These are phyloP conservation scores for Starmerella bombi DNA, from an alignment of 805 yeast genomes.

Conservation along the genomic window DNA sequence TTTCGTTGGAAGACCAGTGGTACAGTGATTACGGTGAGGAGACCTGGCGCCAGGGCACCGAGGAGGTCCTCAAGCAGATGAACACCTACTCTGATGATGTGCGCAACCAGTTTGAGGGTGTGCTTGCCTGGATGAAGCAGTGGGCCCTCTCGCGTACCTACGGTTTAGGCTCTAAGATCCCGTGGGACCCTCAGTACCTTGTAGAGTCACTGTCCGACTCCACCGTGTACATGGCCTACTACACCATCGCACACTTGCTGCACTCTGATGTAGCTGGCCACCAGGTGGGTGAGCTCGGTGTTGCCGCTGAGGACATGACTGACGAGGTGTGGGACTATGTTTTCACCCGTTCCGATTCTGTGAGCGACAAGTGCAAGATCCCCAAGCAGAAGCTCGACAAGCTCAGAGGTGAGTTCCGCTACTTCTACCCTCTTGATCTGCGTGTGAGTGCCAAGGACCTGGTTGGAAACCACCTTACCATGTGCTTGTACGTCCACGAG, in stretches of 20 bases:
- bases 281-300: constrained; percentile 55
- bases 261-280: constrained; percentile 80
- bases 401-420: constrained; percentile 88
- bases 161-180: constrained; percentile 87
- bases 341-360: constrained; percentile 55
- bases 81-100: constrained; percentile 72
- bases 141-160: constrained; percentile 98
- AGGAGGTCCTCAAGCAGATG: constrained; percentile 64
- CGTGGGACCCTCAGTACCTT: constrained; percentile 91
- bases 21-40: constrained; percentile 94
- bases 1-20: constrained; percentile 97
- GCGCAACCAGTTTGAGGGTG: constrained; percentile 83
- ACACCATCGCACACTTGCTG: constrained; percentile 74
- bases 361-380: constrained; percentile 39
- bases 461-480: constrained; percentile 93
- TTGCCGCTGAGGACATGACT: constrained; percentile 73
- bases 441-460: constrained; percentile 93
- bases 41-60: constrained; percentile 68
- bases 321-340: constrained; percentile 88
- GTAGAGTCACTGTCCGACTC: constrained; percentile 95
- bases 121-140: constrained; percentile 87
- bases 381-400: constrained; percentile 51
- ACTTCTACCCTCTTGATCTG: constrained; percentile 87
- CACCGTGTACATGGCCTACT: constrained; percentile 88
- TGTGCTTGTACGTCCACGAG: constrained; percentile 83